Base-by-base conservation (phyloP, 176 grass and related monocot species). In the Bromus sterilis region DNA sequence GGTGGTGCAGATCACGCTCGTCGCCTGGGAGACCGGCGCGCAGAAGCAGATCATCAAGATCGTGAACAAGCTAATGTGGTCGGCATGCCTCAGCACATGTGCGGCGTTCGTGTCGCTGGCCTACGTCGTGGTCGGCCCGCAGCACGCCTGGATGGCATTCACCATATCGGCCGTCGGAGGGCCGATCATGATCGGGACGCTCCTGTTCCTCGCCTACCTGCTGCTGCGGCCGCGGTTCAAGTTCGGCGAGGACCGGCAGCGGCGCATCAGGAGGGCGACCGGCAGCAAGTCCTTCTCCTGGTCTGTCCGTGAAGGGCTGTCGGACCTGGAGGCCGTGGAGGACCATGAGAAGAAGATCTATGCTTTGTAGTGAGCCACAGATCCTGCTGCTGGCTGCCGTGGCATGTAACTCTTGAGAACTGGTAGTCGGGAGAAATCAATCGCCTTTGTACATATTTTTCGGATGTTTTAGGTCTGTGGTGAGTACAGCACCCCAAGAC, bases 41-140 rank as follows among this genome's bases (percentile, higher is more conserved):
- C 96, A 99, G 66, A 99, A 99, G 80, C 82, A 82, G 80, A 53
- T 99, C 44, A 92, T 99, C 76, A 89, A 92, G 67, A 86, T 99
- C 16, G 89, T 99, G 30, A 99, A 99, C 84, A 99, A 99, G 84
- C 89, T 99, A 40, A 99, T 99, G 96, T 99, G 96, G 96, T 72
- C 58, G 0, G 96, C 96, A 11, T 99, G 96, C 85, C 90, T 99
- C 36, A 99, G 96, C 29, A 99, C 96, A 33, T 95, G 96, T 1
- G 86, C 87, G 0, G 96, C 96, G 15, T 99, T 95, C 67, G 81
- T 99, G 29, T 99, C 96, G 0, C 66, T 99, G 77, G 96, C 96
- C n/a, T 99, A 89, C 78, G 89, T 99, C 42, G 93, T 99, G 7
- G 96, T 95, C 77, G 96, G 96, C 25, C 88, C 82, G 5, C 82